phyloP scores from a whole-genome alignment of 805 yeast species.

The Teunomyces funiuensis region DNA sequence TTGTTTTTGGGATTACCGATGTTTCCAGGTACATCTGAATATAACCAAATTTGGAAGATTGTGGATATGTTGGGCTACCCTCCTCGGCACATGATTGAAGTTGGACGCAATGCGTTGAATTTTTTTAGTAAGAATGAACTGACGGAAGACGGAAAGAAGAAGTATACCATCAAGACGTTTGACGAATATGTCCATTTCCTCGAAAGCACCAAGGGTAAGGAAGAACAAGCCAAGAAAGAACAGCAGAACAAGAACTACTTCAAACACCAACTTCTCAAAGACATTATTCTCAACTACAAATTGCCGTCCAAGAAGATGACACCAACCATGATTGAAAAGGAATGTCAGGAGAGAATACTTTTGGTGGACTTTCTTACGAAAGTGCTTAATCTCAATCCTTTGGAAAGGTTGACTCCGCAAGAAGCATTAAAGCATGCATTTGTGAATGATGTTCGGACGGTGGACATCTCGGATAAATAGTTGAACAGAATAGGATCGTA shows the following conservation, averaged over 20 bases:
- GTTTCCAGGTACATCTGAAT: slow-evolving; percentile 94
- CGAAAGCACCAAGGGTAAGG: slow-evolving; percentile 25
- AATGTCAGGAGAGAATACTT: slow-evolving; percentile 67
- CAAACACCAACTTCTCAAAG: slow-evolving; percentile 59
- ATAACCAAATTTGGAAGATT: slow-evolving; percentile 82
- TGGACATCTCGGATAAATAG: slow-evolving; percentile 2
- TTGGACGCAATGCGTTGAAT: slow-evolving; percentile 79
- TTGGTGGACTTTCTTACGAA: slow-evolving; percentile 78
- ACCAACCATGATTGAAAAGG: slow-evolving; percentile 58
- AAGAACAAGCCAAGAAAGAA: slow-evolving; percentile 46
- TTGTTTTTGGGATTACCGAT: slow-evolving; percentile 87
- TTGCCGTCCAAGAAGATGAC: slow-evolving; percentile 60
- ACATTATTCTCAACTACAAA: slow-evolving; percentile 75
- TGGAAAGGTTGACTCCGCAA: slow-evolving; percentile 95
- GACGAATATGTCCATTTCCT: slow-evolving; percentile 38
- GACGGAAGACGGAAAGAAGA: slow-evolving; percentile 24
- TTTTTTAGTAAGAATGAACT: slow-evolving; percentile 52
- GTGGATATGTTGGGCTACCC: slow-evolving; percentile 82
- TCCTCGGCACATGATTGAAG: slow-evolving; percentile 94
- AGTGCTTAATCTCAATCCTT: slow-evolving; percentile 78
- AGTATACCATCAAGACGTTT: slow-evolving; percentile 30
- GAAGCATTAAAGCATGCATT: slow-evolving; percentile 93
- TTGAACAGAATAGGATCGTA: neutral
- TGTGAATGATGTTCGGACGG: slow-evolving; percentile 42
- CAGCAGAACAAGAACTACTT: slow-evolving; percentile 86